Evolutionary conservation across 768 basidiomycete species (phyloP).

Genomic region (Pleurotus djamor): DNA sequence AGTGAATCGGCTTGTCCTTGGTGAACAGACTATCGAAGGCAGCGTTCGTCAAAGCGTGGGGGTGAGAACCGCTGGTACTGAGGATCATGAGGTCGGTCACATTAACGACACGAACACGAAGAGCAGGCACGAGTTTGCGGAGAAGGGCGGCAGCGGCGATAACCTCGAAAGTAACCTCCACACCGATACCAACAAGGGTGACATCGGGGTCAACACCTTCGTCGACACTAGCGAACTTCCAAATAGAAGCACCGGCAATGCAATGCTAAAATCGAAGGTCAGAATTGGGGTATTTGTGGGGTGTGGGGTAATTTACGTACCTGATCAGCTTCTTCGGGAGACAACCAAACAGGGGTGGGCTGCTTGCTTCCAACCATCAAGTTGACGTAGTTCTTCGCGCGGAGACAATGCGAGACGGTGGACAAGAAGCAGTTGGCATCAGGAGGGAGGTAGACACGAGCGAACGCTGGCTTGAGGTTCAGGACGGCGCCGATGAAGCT

Average conservation of each 20-base stretch:
- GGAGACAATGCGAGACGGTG: conserved; percentile 80
- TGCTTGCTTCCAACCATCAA: conserved; percentile 90
- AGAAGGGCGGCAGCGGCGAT: conserved; percentile 83
- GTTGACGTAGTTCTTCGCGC: conserved; percentile 84
- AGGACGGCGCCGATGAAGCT: conserved; percentile 86
- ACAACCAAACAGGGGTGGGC: conserved; percentile 76
- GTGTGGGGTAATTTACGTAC: conserved; percentile 26
- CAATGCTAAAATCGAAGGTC: conserved; percentile 54
- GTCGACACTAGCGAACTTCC: conserved; percentile 80
- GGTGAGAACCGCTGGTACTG: conserved; percentile 64
- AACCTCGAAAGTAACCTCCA: conserved; percentile 87
- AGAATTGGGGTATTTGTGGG: conserved; percentile 6
- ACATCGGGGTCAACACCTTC: conserved; percentile 72
- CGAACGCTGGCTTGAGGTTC: conserved; percentile 66
- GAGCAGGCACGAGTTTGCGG: conserved; percentile 60
- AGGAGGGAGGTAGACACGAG: conserved; percentile 84
- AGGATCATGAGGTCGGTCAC: conserved; percentile 90
- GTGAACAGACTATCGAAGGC: conserved; percentile 77
- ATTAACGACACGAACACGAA: conserved; percentile 86
- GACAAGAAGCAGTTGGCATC: conserved; percentile 87
- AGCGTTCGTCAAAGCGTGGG: conserved; percentile 63
- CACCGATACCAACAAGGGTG: conserved; percentile 84
- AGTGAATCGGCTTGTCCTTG: conserved; percentile 60
- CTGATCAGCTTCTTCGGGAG: conserved; percentile 69
- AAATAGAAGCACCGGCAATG: conserved; percentile 82